Base-by-base conservation (phyloP, 768 basidiomycete species). In the Strobilomyces echinocephalus region DNA sequence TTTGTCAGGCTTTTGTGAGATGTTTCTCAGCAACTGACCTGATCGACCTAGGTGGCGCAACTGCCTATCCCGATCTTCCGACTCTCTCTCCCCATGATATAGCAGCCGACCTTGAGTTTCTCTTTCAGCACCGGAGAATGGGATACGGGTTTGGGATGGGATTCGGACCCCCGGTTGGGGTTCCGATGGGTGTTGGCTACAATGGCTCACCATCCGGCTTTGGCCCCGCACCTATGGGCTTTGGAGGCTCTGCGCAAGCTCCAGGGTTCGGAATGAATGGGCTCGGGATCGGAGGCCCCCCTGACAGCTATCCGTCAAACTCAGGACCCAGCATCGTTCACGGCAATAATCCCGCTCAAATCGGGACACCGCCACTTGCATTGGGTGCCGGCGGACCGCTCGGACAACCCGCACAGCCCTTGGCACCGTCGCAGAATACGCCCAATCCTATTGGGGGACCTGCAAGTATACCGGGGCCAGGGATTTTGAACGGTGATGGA, bases 81-180 rank as follows among this genome's bases (percentile, higher is more conserved):
- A 63, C 77, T 0, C 74, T 84, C 16, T 69, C 78, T 9, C 61
- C 76, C 0, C 64, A 65, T 28, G 83, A 85, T 35, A 73, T 83
- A 31, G 66, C 73, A 26, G 67, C 66, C 40, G 84, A 85, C 60
- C 72, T 84, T 28, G 81, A 83, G 2, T 79, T 74, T 56, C 72
- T 85, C 21, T 73, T 75, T 53, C 78, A 78, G 48, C 72, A 79
- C 42, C 62, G 67, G 52, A 59, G 61, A 28, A 58, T 68, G 51
- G 65, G 60, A 30, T 67, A 38, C 35, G 59, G 61, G 2, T 65
- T 65, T 14, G 61, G 66, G 16, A 60, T 67, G 49, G 62, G 61
- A 34, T 68, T 61, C 34, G 63, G 59, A 31, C 59, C 61, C 31
- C 44, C 63, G 10, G 55, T 61, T 15, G 60, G 63, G 20, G 56